These are phyloP conservation scores for Fraxinus xanthoxyloides DNA, from an alignment of 305 asterid species.

Conservation along the genomic window DNA sequence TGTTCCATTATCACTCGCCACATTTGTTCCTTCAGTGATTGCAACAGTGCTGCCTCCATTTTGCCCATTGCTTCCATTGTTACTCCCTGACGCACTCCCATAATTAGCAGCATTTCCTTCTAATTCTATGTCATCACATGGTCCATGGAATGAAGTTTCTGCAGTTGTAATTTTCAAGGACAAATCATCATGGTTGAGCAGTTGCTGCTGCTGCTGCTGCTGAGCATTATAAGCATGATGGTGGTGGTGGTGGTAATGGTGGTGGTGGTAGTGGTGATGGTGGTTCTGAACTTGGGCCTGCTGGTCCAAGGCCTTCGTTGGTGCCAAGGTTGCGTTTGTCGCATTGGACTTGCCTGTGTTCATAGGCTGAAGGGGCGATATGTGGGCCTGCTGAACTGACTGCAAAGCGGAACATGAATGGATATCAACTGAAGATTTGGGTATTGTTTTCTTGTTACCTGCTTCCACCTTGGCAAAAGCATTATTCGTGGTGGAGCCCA, in stretches of 20 bases:
- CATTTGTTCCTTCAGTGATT: slow-evolving; percentile 37
- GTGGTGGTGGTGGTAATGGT: slow-evolving; percentile 49
- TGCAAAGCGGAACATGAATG: slow-evolving; percentile 35
- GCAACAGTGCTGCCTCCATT: slow-evolving; percentile 33
- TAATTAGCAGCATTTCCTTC: not conserved
- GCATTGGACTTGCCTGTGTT: slow-evolving; percentile 25
- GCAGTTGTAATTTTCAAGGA: slow-evolving; percentile 22
- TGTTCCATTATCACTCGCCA: slow-evolving; percentile 31
- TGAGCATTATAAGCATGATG: slow-evolving; percentile 38
- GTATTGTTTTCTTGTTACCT: slow-evolving; percentile 18
- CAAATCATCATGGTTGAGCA: slow-evolving; percentile 24
- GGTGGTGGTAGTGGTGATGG: slow-evolving; percentile 35
- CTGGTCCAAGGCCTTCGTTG: slow-evolving; percentile 29
- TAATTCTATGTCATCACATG: not conserved
- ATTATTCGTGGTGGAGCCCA: slow-evolving; percentile 54
- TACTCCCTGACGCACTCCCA: not conserved
- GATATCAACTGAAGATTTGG: slow-evolving; percentile 21
- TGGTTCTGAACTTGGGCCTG: slow-evolving; percentile 37
- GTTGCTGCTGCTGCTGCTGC: slow-evolving; percentile 33
- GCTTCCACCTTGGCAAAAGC: slow-evolving; percentile 34
- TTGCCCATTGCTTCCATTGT: slow-evolving; percentile 7
- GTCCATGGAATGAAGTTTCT: not conserved
- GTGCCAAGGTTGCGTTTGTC: slow-evolving; percentile 25
- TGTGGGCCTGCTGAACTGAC: slow-evolving; percentile 32
- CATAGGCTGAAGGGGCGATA: slow-evolving; percentile 28